Evolutionary conservation across 352 stramenopile species (phyloP), one percentile per base, ranked within the genome.

Genomic region (Phytophthora rubi): DNA sequence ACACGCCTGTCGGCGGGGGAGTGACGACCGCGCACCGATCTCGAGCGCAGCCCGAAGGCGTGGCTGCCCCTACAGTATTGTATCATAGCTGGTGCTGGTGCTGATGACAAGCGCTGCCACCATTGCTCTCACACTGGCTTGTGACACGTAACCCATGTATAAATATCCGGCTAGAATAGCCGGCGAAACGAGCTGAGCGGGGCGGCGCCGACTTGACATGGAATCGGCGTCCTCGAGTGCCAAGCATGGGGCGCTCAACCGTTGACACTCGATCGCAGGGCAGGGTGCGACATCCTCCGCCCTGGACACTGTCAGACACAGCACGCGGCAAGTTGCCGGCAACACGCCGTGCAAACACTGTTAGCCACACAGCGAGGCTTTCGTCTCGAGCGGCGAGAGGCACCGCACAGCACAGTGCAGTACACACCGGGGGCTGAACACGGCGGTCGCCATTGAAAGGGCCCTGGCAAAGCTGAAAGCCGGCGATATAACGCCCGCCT

Each of bases 111-210:
- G 33, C 33, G 33, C 33, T 26, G 23, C 23, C 23, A 26, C 23
- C 23, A 26, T 26, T 12, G 33, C 33, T 39, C 8, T 13, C 33
- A 39, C 33, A 2, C 33, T 39, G 33, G 8, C 33, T 39, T 39
- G 33, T 39, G 39, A 47, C 39, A 47, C 39, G 39, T 21, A 47
- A 47, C 18, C 45, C 45, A 30, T 9, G 16, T 51, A 51, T 51
- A 51, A 23, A 51, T 45, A 45, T 47, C 39, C 39, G 45, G 45
- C 45, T 23, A 52, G 33, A 59, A 59, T 49, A 59, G 32, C 53
- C 30, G n/a, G 55, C 39, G 30, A 64, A 64, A 56, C 57, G 26
- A 21, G 59, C 59, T 65, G 47, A 49, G 59, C 59, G 59, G 18
- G 59, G 59, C 59, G 59, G 12, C 16, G 16, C 4, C 44, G 26